A percentile compares a stretch with the other conserved stretches of the same genome.
phyloP scores from a whole-genome alignment of 371 early-diverging fungal genomes.

The Mortierella sp. region DNA sequence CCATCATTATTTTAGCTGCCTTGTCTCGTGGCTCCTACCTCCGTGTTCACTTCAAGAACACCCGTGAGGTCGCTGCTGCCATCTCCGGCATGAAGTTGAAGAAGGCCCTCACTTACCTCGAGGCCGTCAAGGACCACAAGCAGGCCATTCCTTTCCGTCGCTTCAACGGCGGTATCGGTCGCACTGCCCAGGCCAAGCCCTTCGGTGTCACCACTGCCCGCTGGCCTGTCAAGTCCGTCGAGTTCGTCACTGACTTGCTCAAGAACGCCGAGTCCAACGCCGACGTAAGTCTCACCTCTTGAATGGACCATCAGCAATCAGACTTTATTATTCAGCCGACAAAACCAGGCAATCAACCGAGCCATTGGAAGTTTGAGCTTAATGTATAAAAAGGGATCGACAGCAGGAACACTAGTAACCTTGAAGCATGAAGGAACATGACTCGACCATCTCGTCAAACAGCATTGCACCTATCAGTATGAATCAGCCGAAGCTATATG shows the following conservation, averaged over 20 bases:
- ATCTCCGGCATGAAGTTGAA: constrained; percentile 94
- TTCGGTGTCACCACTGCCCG: constrained; percentile 96
- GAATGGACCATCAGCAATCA: no score
- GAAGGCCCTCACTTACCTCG: constrained; percentile 96
- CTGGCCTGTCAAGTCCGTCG: constrained; percentile 99
- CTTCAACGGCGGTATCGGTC: constrained; percentile 98
- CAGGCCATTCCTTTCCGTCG: constrained; percentile 98
- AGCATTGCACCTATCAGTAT: no score
- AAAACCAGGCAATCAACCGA: no score
- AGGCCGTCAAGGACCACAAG: constrained; percentile 97
- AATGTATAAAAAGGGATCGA: no score
- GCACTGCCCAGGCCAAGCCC: constrained; percentile 97
- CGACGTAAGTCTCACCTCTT: constrained; percentile 65
- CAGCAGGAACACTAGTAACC: no score
- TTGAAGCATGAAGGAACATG: no score
- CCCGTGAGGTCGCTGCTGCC: constrained; percentile 97
- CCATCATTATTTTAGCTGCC: constrained; percentile 70
- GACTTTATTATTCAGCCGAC: no score
- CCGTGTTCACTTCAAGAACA: constrained; percentile 99
- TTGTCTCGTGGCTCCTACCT: constrained; percentile 96
- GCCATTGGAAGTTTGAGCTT: no score
- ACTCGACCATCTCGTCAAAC: no score
- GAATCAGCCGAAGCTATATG: no score
- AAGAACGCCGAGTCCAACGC: constrained; percentile 99
- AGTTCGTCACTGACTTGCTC: constrained; percentile 94